A percentile compares a stretch with the other conserved stretches of the same genome.
phyloP scores from a whole-genome alignment of 352 stramenopile species.

The Pythium dissotocum region DNA sequence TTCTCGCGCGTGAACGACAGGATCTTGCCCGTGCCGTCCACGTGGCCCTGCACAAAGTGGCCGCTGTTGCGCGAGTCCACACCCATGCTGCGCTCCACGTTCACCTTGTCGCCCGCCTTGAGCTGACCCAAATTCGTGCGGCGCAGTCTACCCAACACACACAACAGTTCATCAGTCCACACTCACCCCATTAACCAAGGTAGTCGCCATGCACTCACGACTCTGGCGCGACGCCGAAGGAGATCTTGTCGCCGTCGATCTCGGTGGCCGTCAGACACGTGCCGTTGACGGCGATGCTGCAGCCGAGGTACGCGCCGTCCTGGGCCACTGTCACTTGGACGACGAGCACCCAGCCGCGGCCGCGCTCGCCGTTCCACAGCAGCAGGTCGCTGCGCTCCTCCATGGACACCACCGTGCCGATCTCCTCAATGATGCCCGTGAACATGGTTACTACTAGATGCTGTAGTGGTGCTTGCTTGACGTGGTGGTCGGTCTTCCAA shows the following conservation, averaged over 20 bases:
- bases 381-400: conserved; percentile 90
- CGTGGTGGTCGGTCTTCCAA: not conserved
- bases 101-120: conserved; percentile 91
- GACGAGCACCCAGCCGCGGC: conserved; percentile 89
- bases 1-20: conserved; percentile 88
- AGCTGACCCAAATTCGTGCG: conserved; percentile 89
- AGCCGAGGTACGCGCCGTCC: conserved; percentile 89
- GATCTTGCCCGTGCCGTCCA: conserved; percentile 95
- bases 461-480: conserved; percentile 13
- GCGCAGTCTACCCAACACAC: conserved; percentile 52
- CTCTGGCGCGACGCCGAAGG: conserved; percentile 95
- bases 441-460: conserved; percentile 78
- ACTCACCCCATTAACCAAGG: not conserved
- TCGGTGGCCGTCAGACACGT: conserved; percentile 97
- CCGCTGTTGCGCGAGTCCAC: conserved; percentile 94
- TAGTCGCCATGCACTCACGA: conserved; percentile 47
- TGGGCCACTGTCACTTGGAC: conserved; percentile 79
- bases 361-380: conserved; percentile 95
- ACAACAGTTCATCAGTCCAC: not conserved
- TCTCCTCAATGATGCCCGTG: conserved; percentile 98
- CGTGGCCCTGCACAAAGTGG: conserved; percentile 99
- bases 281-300: conserved; percentile 97
- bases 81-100: conserved; percentile 90
- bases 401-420: conserved; percentile 94
- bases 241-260: conserved; percentile 86